A percentile compares a stretch with the other conserved stretches of the same genome.
Evolutionary conservation across 352 stramenopile species (phyloP).

Genomic region (Thalassiosira mediterranea): DNA sequence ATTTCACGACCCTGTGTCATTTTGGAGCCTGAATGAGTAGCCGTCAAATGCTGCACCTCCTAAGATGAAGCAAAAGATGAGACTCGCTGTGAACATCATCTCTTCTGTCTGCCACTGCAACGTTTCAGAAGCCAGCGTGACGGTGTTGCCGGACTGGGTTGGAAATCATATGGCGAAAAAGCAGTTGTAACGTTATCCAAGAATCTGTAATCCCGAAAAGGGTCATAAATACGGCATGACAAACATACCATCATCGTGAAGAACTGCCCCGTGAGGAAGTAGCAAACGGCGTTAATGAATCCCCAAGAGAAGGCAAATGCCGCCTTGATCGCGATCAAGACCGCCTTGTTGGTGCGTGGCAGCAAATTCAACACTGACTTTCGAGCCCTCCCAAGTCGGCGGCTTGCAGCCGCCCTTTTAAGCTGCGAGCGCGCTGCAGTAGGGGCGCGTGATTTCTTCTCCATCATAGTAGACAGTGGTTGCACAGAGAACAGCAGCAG

Average conservation of each 20-base stretch:
- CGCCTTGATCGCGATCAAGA: background rate
- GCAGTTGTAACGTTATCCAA: too few relatives aligned
- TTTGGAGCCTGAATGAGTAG: background rate
- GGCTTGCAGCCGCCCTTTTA: too few relatives aligned
- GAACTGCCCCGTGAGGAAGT: background rate
- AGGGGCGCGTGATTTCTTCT: too few relatives aligned
- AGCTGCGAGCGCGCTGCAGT: too few relatives aligned
- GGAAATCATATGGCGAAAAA: too few relatives aligned
- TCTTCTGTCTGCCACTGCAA: background rate
- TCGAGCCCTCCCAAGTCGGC: too few relatives aligned
- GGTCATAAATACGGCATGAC: too few relatives aligned
- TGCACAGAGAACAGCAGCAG: too few relatives aligned
- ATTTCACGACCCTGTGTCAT: background rate
- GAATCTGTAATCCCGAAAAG: too few relatives aligned
- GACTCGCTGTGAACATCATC: background rate
- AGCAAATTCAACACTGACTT: too few relatives aligned
- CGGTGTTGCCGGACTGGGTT: background rate
- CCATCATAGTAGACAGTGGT: too few relatives aligned
- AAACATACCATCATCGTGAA: conserved; percentile 1
- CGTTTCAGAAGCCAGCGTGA: background rate
- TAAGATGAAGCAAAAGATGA: background rate
- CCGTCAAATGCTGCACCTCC: background rate
- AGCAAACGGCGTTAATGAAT: background rate
- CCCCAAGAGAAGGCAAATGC: background rate
- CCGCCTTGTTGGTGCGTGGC: background rate